Base-by-base conservation (phyloP, 2,329 filamentous ascomycete species). In the Penicillium hordei region DNA sequence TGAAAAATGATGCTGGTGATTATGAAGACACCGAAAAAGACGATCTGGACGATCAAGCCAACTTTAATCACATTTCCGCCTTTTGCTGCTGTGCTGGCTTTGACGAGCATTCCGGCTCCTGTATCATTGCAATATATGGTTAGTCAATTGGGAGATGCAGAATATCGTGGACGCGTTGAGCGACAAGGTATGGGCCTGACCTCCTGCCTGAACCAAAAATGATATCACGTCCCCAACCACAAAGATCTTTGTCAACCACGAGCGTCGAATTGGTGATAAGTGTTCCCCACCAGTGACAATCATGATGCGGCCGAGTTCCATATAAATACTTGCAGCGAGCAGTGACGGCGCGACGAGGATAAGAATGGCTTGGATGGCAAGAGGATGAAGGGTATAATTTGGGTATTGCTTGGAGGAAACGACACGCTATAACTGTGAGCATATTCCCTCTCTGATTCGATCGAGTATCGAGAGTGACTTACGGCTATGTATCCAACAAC, bases 251-350 rank as follows among this genome's bases (percentile, higher is more conserved):
- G 70, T 72, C 27, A 72, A 45, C 34, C 60, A 71, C 23, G 55
- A 55, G 15, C 63, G 57, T 0, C 58, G 64, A 17, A 72, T 55
- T 10, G 69, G 56, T 4, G 65, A 66, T 23, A 58, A 38, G 0
- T 58, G 23, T 39, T 70, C 66, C 4, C 55, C 67, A n/a, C 62
- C 38, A 2, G 68, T 56, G 9, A 48, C 29, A 27, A 63, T 42
- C 23, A 71, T 67, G n/a, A 72, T 43, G 15, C 69, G 60, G 1
- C 70, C 70, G 0, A 72, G 59, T 4, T 63, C 63, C 70, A 72
- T 72, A 52, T 72, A 72, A 21, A 72, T 67, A 1, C 64, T 68
- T 9, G 70, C 70, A 4, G 70, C 69, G 44, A 71, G 68, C 10
- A 72, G 62, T 1, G 69, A 62, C 2, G 70, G 70, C 0, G 66